Evolutionary conservation across 2,329 filamentous ascomycete genomes (phyloP), one percentile per base, ranked within the genome.

Genomic region (Alternaria panax): DNA sequence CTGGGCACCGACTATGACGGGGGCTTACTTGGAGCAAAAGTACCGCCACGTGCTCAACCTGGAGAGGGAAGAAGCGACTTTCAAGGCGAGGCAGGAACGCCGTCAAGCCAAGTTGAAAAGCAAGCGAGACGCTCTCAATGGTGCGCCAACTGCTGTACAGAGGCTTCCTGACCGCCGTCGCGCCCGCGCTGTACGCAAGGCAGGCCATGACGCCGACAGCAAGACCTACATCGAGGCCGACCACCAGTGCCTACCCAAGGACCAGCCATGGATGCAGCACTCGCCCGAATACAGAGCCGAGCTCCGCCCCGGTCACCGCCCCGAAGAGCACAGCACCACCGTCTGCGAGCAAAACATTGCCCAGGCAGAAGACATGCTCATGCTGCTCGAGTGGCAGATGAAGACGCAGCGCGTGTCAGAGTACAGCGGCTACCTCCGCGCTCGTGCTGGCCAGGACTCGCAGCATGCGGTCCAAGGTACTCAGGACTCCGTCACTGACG

Each of bases 1-100:
- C 3, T 72, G 68, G 64, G 60, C 66, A 1, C 67, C 73, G 0
- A 61, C 64, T 3, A 70, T 76, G 68, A 70, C 76, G 3, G 65
- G 57, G 24, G 70, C 63, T 2, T 64, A 62, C 51, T 27, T 77
- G 27, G 63, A 67, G 22, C 66, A 73, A 55, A 74, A 71, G 60
- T 75, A 76, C 38, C 64, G 66, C 5, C 40, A 58, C 2, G 25
- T 75, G 41, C 51, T 76, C n/a, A 32, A 42, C 6, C 28, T 65
- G 8, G 70, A 75, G 66, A 62, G 63, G 47, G 55, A 67, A 20
- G 66, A 62, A 7, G 64, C 42, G 8, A 53, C 51, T 30, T 53
- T 43, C 7, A 54, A 60, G 25, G 38, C 14, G 3, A 59, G 57
- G 8, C 52, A 48, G 51, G 55, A 57, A n/a, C 46, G 42, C n/a